A percentile compares a stretch with the other conserved stretches of the same genome.
Evolutionary conservation across 2,329 filamentous ascomycete species (phyloP).

Genomic region (Emmonsiellopsis sp.): DNA sequence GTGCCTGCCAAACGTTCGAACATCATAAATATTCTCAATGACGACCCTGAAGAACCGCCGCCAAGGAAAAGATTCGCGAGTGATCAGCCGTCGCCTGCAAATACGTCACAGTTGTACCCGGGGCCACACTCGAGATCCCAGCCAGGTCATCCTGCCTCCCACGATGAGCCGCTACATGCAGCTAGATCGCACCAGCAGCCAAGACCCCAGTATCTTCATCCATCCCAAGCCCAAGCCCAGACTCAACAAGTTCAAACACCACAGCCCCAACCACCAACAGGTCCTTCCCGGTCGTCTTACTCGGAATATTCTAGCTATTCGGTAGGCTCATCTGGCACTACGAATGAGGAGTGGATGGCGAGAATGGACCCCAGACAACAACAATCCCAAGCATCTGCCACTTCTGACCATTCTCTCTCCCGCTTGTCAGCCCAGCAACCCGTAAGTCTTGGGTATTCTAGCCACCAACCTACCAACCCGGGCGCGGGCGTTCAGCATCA

Average conservation of each 20-base stretch:
- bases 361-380: slow-evolving; percentile 29
- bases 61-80: slow-evolving; percentile 35
- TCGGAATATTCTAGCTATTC: slow-evolving; percentile 25
- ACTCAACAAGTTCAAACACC: slow-evolving; percentile 8
- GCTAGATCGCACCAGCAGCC: slow-evolving; percentile 8
- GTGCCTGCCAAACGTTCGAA: slow-evolving; percentile 40
- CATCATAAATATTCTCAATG: slow-evolving; percentile 41
- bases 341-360: slow-evolving; percentile 32
- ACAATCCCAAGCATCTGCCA: background rate
- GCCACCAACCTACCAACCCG: background rate
- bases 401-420: background rate
- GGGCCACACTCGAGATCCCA: slow-evolving; percentile 16
- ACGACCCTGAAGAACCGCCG: slow-evolving; percentile 37
- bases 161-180: slow-evolving; percentile 15
- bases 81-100: slow-evolving; percentile 22
- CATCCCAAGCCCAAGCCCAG: slow-evolving; percentile 14
- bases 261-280: slow-evolving; percentile 15
- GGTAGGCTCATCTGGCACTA: slow-evolving; percentile 15
- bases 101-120: slow-evolving; percentile 19
- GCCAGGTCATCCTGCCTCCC: slow-evolving; percentile 14
- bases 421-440: slow-evolving; percentile 3
- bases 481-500: slow-evolving; percentile 1
- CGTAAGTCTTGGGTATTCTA: background rate
- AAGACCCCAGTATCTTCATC: slow-evolving; percentile 13
- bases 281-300: slow-evolving; percentile 18